Evolutionary conservation across 192 early-diverging fungal species (phyloP).

Genomic region (Backusella tarrabulga): DNA sequence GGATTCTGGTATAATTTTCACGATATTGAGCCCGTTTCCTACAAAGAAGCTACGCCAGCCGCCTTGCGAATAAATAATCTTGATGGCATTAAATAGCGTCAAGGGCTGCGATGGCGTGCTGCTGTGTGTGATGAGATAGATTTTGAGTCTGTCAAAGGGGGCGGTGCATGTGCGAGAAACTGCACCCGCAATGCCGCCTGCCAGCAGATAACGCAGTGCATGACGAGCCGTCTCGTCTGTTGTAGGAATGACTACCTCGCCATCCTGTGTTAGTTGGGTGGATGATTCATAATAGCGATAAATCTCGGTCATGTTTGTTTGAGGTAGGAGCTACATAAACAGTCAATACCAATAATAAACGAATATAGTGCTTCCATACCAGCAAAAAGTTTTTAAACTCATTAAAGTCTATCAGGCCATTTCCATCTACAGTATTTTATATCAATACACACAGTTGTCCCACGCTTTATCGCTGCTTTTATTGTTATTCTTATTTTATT

Average conservation of each 20-base stretch:
- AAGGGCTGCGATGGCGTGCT: neutral
- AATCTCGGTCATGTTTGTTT: conserved; percentile 56
- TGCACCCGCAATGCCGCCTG: conserved; percentile 71
- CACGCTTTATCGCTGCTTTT: neutral
- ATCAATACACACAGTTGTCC: neutral
- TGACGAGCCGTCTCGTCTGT: conserved; percentile 40
- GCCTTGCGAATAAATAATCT: conserved; percentile 58
- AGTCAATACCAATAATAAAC: neutral
- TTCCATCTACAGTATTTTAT: conserved; percentile 32
- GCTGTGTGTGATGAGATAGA: conserved; percentile 49
- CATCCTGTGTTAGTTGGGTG: conserved; percentile 62
- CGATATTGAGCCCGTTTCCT: conserved; percentile 77
- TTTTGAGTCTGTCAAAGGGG: conserved; percentile 69
- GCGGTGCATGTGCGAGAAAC: conserved; percentile 70
- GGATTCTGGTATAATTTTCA: conserved; percentile 75
- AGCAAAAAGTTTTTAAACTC: conserved; percentile 65
- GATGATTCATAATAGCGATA: conserved; percentile 57
- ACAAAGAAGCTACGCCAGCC: conserved; percentile 67
- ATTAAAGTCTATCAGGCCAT: conserved; percentile 59
- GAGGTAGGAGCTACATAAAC: conserved; percentile 50
- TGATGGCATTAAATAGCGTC: conserved; percentile 36
- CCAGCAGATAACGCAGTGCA: conserved; percentile 59
- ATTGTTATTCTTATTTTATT: neutral
- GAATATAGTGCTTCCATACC: conserved; percentile 29
- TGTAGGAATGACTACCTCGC: conserved; percentile 60